Evolutionary conservation across 2,329 filamentous ascomycete species (phyloP).

Genomic region (Xylariales sp.): DNA sequence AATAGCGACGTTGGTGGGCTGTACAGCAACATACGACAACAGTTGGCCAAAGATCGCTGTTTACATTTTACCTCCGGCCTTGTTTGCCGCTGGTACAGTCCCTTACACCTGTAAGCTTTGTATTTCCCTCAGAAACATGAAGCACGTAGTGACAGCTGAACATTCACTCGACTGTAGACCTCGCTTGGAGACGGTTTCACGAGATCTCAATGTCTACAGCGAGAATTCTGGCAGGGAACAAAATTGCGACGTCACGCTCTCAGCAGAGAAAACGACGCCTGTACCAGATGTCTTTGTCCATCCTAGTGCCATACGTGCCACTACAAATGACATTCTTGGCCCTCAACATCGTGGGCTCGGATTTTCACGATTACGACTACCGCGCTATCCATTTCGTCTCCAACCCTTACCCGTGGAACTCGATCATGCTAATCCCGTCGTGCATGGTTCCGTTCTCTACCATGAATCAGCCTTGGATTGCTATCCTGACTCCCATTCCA

Average conservation of each 20-base stretch:
- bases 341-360: constrained; percentile 32
- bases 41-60: constrained; percentile 47
- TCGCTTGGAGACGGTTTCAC: constrained; percentile 44
- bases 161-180: constrained; percentile 18
- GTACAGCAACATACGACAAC: constrained; percentile 35
- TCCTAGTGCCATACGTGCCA: constrained; percentile 48
- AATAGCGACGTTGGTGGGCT: constrained; percentile 46
- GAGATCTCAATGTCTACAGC: constrained; percentile 37
- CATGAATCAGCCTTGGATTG: constrained; percentile 44
- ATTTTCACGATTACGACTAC: constrained; percentile 34
- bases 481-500: constrained; percentile 40
- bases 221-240: constrained; percentile 35
- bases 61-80: constrained; percentile 39
- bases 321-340: constrained; percentile 36
- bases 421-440: constrained; percentile 41
- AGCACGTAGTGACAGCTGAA: constrained; percentile 7
- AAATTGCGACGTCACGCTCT: constrained; percentile 33
- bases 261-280: constrained; percentile 47
- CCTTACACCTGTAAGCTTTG: constrained; percentile 44
- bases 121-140: too few species aligned
- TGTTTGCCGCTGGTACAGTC: constrained; percentile 38
- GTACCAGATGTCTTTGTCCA: constrained; percentile 50
- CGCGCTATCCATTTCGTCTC: constrained; percentile 32
- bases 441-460: constrained; percentile 30
- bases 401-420: constrained; percentile 37